These are phyloP conservation scores for Sarocladium strictum DNA, from an alignment of 2,329 filamentous ascomycete species.

Conservation along the genomic window DNA sequence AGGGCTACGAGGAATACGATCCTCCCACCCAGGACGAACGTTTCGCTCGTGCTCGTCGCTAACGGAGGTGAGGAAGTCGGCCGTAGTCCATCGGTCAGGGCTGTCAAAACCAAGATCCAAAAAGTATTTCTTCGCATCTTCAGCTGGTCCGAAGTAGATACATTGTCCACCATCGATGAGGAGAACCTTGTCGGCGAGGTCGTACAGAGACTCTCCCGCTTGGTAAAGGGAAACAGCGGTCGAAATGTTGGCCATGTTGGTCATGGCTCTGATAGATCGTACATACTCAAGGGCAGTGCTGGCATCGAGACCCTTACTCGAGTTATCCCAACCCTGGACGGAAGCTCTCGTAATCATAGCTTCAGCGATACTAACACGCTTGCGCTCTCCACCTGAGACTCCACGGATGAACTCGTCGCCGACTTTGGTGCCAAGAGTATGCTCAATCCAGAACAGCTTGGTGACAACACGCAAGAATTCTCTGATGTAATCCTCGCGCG, in stretches of 20 bases:
- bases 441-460: slow-evolving; percentile 66
- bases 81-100: slow-evolving; percentile 64
- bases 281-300: slow-evolving; percentile 70
- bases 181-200: slow-evolving; percentile 68
- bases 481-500: slow-evolving; percentile 45
- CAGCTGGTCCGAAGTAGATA: slow-evolving; percentile 62
- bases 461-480: slow-evolving; percentile 56
- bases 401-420: slow-evolving; percentile 62
- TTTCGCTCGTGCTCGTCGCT: slow-evolving; percentile 67
- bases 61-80: slow-evolving; percentile 72
- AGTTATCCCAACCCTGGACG: slow-evolving; percentile 70
- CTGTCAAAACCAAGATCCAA: slow-evolving; percentile 66
- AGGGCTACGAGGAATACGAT: slow-evolving; percentile 61
- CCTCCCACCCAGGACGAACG: slow-evolving; percentile 60
- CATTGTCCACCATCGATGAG: slow-evolving; percentile 69
- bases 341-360: slow-evolving; percentile 53
- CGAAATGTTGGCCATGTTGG: slow-evolving; percentile 64
- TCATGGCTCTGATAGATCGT: slow-evolving; percentile 56
- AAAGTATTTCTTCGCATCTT: slow-evolving; percentile 63
- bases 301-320: slow-evolving; percentile 64
- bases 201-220: slow-evolving; percentile 58
- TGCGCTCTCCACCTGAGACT: slow-evolving; percentile 60
- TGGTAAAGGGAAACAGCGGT: slow-evolving; percentile 69
- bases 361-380: slow-evolving; percentile 72
- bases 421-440: slow-evolving; percentile 63